Evolutionary conservation across 2,329 filamentous ascomycete genomes (phyloP).

Genomic region (Alternaria sp.): DNA sequence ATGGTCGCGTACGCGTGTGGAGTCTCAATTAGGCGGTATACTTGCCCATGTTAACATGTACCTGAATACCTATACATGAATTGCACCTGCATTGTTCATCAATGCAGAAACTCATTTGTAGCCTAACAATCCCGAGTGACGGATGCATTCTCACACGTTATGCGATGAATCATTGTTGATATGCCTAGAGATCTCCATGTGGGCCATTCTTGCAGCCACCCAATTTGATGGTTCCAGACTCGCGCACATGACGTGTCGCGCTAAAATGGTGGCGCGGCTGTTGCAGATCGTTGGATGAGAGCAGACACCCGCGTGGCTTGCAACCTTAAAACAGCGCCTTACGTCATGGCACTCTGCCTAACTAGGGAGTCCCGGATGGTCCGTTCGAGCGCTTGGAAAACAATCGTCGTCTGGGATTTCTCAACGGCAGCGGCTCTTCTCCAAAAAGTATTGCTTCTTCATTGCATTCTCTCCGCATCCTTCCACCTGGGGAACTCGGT

Average conservation of each 20-base stretch:
- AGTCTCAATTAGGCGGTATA: neutral
- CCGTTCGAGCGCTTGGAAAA: constrained; percentile 15
- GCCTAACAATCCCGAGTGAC: neutral
- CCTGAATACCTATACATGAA: neutral
- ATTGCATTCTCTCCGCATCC: neutral
- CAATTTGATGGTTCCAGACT: constrained; percentile 3
- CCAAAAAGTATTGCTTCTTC: neutral
- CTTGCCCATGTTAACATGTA: neutral
- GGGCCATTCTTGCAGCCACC: neutral
- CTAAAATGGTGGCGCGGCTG: constrained; percentile 15
- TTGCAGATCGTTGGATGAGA: constrained; percentile 21
- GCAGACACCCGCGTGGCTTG: constrained; percentile 11
- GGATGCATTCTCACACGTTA: neutral
- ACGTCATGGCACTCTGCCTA: constrained; percentile 23
- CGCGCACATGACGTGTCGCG: constrained; percentile 10
- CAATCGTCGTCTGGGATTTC: constrained; percentile 1
- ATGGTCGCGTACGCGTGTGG: neutral
- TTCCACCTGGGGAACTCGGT: neutral
- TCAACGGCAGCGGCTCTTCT: neutral
- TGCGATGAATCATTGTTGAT: neutral
- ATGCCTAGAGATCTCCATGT: neutral
- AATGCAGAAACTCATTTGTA: neutral
- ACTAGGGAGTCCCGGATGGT: constrained; percentile 8
- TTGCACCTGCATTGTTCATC: neutral
- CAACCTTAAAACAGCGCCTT: constrained; percentile 22